Evolutionary conservation across 2,329 filamentous ascomycete species (phyloP).

Genomic region (Epichloe coenophiala): DNA sequence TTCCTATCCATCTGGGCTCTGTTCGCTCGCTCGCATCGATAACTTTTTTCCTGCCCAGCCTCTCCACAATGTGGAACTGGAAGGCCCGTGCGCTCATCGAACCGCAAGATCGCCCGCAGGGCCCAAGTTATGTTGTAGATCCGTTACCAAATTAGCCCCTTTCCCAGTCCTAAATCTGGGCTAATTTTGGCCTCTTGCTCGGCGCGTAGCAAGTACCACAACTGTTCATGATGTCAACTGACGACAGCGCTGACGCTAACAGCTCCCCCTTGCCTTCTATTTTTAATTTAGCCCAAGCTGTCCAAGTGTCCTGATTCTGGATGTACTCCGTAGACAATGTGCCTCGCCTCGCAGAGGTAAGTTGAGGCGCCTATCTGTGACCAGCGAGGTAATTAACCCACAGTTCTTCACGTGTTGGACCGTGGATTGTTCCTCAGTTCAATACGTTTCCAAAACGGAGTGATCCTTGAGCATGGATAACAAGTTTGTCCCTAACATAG

Average conservation of each 20-base stretch:
- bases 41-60: background rate
- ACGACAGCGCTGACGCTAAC: background rate
- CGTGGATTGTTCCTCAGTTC: too few relatives aligned
- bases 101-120: background rate
- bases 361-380: too few relatives aligned
- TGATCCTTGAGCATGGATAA: too few relatives aligned
- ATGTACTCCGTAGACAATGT: too few relatives aligned
- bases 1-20: too few relatives aligned
- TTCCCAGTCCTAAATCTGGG: slow-evolving; percentile 2
- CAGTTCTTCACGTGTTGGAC: too few relatives aligned
- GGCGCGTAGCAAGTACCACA: slow-evolving; percentile 8
- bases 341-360: background rate
- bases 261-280: slow-evolving; percentile 12
- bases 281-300: slow-evolving; percentile 22
- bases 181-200: slow-evolving; percentile 8
- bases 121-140: background rate
- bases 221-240: background rate
- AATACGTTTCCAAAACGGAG: too few relatives aligned
- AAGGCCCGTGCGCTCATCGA: slow-evolving; percentile 1
- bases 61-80: background rate
- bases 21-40: too few relatives aligned
- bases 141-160: slow-evolving; percentile 7
- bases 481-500: too few relatives aligned
- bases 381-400: too few relatives aligned
- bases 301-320: background rate